Percentiles rank a stretch among this genome's conserved stretches.
These are phyloP conservation scores for Xerocomellus dryophilus DNA, from an alignment of 768 basidiomycete genomes.

Conservation along the genomic window DNA sequence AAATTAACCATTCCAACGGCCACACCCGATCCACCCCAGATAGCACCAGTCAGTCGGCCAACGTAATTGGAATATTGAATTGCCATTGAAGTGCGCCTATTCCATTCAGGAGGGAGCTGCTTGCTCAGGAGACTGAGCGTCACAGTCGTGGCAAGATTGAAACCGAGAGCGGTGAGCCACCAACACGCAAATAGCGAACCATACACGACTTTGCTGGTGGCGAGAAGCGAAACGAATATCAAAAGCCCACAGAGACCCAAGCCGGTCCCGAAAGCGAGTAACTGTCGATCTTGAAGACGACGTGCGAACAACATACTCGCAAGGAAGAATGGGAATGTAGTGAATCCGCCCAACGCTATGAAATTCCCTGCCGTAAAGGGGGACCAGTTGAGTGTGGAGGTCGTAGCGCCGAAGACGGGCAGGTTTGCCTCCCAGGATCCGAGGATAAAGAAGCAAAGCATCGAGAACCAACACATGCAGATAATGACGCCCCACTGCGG, in stretches of 20 bases:
- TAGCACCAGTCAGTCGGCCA: slow-evolving; percentile 62
- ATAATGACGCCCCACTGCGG: slow-evolving; percentile 51
- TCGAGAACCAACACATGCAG: slow-evolving; percentile 70
- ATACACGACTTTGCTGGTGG: slow-evolving; percentile 41
- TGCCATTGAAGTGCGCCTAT: slow-evolving; percentile 49
- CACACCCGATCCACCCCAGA: slow-evolving; percentile 65
- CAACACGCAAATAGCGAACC: slow-evolving; percentile 44
- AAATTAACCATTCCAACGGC: slow-evolving; percentile 55
- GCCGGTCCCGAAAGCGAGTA: slow-evolving; percentile 50
- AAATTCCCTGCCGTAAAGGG: slow-evolving; percentile 68
- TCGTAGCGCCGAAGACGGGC: slow-evolving; percentile 52
- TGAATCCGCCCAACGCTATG: slow-evolving; percentile 63
- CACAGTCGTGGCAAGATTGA: slow-evolving; percentile 69
- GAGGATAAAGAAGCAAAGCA: slow-evolving; percentile 68
- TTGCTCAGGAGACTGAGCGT: slow-evolving; percentile 67
- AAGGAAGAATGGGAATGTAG: slow-evolving; percentile 65
- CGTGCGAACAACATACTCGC: slow-evolving; percentile 55
- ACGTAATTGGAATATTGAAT: slow-evolving; percentile 70
- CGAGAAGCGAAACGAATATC: slow-evolving; percentile 47
- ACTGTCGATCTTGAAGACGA: slow-evolving; percentile 57
- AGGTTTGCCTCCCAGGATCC: slow-evolving; percentile 69
- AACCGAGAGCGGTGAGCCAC: slow-evolving; percentile 60
- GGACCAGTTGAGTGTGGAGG: slow-evolving; percentile 47
- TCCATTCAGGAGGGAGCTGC: slow-evolving; percentile 63
- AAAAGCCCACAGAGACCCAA: slow-evolving; percentile 54